A percentile compares a stretch with the other conserved stretches of the same genome.
Conservation (phyloP, 306 rosid genomes). For the Ochetophila trinervis region DNA sequence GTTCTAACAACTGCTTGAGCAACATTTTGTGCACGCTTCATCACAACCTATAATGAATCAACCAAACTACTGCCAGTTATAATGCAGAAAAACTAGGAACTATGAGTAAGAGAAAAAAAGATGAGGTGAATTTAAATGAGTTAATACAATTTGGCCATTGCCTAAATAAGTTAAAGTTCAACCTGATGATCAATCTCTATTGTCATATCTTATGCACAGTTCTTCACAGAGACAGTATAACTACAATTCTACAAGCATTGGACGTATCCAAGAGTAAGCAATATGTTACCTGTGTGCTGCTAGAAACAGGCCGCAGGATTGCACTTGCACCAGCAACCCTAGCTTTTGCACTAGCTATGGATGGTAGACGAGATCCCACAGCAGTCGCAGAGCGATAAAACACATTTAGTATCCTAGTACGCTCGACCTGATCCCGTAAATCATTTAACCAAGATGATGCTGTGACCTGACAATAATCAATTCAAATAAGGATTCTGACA, state of each 20-base stretch:
- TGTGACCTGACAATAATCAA: conserved; percentile 55
- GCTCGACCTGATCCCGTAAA: conserved; percentile 90
- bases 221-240: neutral
- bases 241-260: neutral
- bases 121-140: neutral
- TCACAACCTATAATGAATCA: conserved; percentile 58
- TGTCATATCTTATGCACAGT: conserved; percentile 4
- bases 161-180: neutral
- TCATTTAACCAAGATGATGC: conserved; percentile 95
- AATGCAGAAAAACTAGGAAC: neutral
- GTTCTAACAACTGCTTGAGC: conserved; percentile 92
- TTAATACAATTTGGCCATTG: neutral
- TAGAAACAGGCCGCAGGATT: conserved; percentile 78
- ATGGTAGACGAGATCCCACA: conserved; percentile 81
- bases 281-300: conserved; percentile 76
- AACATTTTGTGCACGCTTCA: conserved; percentile 91
- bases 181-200: conserved; percentile 8
- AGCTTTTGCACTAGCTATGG: conserved; percentile 90
- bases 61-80: conserved; percentile 21
- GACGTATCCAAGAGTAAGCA: conserved; percentile 2
- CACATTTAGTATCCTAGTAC: conserved; percentile 76
- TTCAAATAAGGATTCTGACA: conserved; percentile 11
- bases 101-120: neutral
- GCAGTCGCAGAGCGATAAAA: conserved; percentile 95
- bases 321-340: conserved; percentile 91